Base-by-base conservation (phyloP, 2,329 filamentous ascomycete genomes). In the Nakataea oryzae region DNA sequence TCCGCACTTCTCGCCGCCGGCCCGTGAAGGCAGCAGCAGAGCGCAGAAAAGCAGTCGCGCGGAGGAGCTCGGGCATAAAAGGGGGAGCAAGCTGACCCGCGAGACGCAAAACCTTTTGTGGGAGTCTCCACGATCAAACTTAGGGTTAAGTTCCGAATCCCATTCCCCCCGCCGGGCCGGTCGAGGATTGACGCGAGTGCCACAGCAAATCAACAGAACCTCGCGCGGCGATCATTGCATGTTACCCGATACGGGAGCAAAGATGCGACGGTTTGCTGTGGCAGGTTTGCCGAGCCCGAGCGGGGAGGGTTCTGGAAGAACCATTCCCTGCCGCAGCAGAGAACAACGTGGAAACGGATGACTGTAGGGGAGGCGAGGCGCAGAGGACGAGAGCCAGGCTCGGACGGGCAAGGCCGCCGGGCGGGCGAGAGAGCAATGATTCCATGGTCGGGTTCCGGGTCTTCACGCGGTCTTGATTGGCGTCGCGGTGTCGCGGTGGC, bases 111-210 rank as follows among this genome's bases (percentile, higher is more conserved):
- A 82, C 89, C 90, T 56, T 17, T 28, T 61, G 26, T 58, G 9
- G 69, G 74, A 72, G 1, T 12, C 85, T 86, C 90, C 89, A 89
- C 86, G 79, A 75, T 73, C 78, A 76, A 79, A 79, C 83, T 89
- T 96, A 96, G 93, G 93, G 93, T 96, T 96, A 96, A 93, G 90
- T 93, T 93, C 90, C 91, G 86, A 88, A 76, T 79, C 76, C 79
- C 79, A 80, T 85, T 87, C 84, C 81, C 83, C 76, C 74, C 50
- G 59, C 54, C 72, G 70, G 72, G 70, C 74, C 74, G 76, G 77
- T 73, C 75, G 73, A 71, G 73, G 72, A 71, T 68, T 74, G n/a
- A 72, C 67, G 63, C 65, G 60, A 61, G 29, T 47, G 62, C 69
- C 74, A 71, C 70, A 72, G 73, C 72, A 70, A 64, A 72, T 75